phyloP scores from a whole-genome alignment of 164 flowering plant species.

The Platanus orientalis region DNA sequence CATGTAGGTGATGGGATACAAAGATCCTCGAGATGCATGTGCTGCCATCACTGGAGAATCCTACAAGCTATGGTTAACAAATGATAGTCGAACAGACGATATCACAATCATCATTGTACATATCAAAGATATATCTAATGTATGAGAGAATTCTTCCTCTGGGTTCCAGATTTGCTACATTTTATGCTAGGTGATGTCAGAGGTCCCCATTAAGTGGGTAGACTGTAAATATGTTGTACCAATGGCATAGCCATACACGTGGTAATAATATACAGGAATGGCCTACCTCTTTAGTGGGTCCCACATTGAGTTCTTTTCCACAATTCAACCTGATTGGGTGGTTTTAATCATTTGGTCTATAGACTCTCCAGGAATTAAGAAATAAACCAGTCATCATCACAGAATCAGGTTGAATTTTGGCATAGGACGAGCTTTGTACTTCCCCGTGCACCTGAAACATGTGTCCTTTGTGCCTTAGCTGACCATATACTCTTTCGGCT shows the following conservation, averaged over 20 bases:
- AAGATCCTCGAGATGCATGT: constrained; percentile 91
- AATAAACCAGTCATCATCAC: no score
- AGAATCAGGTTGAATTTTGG: neutral
- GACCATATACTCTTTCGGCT: neutral
- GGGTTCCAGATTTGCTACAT: neutral
- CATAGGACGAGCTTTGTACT: neutral
- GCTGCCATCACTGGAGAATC: constrained; percentile 84
- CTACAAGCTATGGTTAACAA: constrained; percentile 86
- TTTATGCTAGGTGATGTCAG: neutral
- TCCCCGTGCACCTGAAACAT: neutral
- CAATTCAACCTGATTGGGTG: neutral
- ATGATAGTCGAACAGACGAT: constrained; percentile 95
- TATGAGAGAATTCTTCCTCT: constrained; percentile 28
- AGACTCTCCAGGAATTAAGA: neutral
- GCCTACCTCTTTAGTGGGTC: constrained; percentile 3
- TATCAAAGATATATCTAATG: constrained; percentile 60
- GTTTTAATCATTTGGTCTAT: neutral
- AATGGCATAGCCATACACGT: constrained; percentile 7
- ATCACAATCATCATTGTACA: constrained; percentile 90
- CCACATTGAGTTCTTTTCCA: neutral
- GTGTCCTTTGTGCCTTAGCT: neutral
- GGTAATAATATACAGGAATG: neutral
- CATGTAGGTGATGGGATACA: constrained; percentile 58
- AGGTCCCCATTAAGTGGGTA: neutral
- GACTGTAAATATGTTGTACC: neutral